A percentile compares a stretch with the other conserved stretches of the same genome.
Conservation (phyloP, 306 rosid species). For the Hippophae rhamnoides region DNA sequence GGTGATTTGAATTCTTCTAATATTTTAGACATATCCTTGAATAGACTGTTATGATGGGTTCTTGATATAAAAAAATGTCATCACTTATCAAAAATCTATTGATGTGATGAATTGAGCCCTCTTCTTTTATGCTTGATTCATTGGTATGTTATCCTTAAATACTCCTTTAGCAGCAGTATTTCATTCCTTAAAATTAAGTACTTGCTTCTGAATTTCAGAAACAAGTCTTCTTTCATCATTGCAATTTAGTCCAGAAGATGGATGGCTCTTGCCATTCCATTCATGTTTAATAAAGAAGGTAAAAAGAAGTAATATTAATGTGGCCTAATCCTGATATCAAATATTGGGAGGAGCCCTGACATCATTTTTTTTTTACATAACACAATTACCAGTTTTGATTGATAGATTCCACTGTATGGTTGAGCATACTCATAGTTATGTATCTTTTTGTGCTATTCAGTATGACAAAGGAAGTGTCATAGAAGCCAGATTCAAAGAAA, state of each 20-base stretch:
- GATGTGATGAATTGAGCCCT: too few species aligned
- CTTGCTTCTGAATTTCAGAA: constrained; percentile 47
- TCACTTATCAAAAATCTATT: too few species aligned
- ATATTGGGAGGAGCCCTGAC: neutral
- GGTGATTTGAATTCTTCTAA: neutral
- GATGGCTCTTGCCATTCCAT: constrained; percentile 89
- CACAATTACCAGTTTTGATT: neutral
- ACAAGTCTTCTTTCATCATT: constrained; percentile 64
- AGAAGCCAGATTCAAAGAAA: constrained; percentile 75
- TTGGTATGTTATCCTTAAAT: too few species aligned
- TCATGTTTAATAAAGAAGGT: constrained; percentile 91
- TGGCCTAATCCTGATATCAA: constrained; percentile 4
- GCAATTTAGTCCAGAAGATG: constrained; percentile 82
- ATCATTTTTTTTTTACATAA: neutral
- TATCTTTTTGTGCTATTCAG: constrained; percentile 33
- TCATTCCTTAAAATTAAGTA: constrained; percentile 6
- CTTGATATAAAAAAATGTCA: too few species aligned
- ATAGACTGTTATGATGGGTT: neutral
- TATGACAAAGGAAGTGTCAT: constrained; percentile 72
- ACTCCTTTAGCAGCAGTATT: neutral
- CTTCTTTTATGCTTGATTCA: too few species aligned
- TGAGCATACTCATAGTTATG: neutral
- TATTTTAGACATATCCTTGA: constrained; percentile 7
- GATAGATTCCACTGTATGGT: constrained; percentile 10
- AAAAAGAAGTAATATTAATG: constrained; percentile 13